Evolutionary conservation across 2,329 filamentous ascomycete genomes (phyloP).

Genomic region (Byssothecium circinans): DNA sequence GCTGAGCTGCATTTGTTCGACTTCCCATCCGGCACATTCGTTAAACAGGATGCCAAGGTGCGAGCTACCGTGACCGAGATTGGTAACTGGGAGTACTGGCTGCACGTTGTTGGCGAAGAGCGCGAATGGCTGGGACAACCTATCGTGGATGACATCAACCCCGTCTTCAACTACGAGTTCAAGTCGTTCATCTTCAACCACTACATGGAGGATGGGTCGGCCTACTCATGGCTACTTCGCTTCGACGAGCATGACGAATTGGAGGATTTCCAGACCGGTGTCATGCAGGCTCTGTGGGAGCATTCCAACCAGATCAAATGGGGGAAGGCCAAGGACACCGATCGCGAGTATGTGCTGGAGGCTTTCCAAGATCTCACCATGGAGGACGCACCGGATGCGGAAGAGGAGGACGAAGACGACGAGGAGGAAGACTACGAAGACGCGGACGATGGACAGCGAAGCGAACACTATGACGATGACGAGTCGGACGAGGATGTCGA

Average conservation of each 20-base stretch:
- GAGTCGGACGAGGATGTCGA: constrained; percentile 80
- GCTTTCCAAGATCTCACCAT: constrained; percentile 93
- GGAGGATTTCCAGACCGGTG: constrained; percentile 86
- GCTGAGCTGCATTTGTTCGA: constrained; percentile 95
- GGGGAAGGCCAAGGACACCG: constrained; percentile 87
- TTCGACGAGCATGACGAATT: constrained; percentile 82
- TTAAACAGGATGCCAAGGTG: constrained; percentile 74
- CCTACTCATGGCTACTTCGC: constrained; percentile 91
- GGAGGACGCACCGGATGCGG: constrained; percentile 69
- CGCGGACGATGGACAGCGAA: constrained; percentile 65
- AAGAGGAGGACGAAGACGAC: constrained; percentile 56
- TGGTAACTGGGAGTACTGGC: constrained; percentile 93
- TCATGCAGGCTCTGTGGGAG: constrained; percentile 97
- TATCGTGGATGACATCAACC: constrained; percentile 88
- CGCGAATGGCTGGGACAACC: constrained; percentile 85
- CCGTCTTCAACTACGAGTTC: constrained; percentile 98
- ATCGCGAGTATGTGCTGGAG: constrained; percentile 91
- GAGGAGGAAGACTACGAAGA: constrained; percentile 65
- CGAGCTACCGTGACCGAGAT: constrained; percentile 81
- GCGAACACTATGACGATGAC: constrained; percentile 73
- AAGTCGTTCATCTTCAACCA: constrained; percentile 99
- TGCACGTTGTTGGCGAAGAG: constrained; percentile 76
- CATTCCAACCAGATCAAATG: constrained; percentile 93
- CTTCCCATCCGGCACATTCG: constrained; percentile 81
- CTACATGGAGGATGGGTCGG: constrained; percentile 82